A percentile compares a stretch with the other conserved stretches of the same genome.
Evolutionary conservation across 2,329 filamentous ascomycete genomes (phyloP).

Genomic region (Aspergillus sclerotialis): DNA sequence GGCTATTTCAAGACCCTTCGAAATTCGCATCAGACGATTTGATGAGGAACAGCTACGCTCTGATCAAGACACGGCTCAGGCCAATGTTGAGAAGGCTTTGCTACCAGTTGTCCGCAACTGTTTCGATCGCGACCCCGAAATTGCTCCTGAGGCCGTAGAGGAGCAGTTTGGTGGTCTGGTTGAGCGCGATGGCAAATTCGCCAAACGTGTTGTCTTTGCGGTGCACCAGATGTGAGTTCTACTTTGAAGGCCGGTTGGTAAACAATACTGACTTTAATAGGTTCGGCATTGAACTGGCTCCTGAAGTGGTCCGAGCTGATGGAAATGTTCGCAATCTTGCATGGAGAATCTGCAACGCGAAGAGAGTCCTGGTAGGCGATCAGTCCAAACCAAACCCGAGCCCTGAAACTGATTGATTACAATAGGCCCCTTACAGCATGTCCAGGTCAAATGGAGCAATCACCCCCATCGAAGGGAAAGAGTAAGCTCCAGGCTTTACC

Average conservation of each 20-base stretch:
- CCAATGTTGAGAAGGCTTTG: constrained; percentile 67
- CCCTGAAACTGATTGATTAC: no score
- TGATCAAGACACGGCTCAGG: constrained; percentile 55
- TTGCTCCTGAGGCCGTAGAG: constrained; percentile 71
- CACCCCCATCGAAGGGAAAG: constrained; percentile 45
- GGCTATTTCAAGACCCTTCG: constrained; percentile 88
- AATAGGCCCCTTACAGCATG: constrained; percentile 65
- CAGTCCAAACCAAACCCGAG: no score
- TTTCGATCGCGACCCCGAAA: constrained; percentile 83
- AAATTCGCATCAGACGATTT: constrained; percentile 76
- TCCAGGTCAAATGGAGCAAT: constrained; percentile 52
- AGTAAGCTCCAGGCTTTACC: constrained; percentile 11
- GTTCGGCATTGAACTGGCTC: constrained; percentile 90
- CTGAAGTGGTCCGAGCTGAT: constrained; percentile 86
- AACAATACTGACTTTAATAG: constrained; percentile 22
- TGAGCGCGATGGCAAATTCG: constrained; percentile 81
- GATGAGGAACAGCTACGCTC: constrained; percentile 64
- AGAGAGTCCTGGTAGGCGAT: constrained; percentile 75
- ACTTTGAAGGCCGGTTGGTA: neutral
- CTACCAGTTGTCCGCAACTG: constrained; percentile 84
- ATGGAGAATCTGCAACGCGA: constrained; percentile 92
- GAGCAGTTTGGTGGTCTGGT: constrained; percentile 81
- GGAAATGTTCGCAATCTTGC: constrained; percentile 84
- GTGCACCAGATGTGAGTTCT: constrained; percentile 77
- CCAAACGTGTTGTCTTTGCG: constrained; percentile 84